A percentile compares a stretch with the other conserved stretches of the same genome.
Conservation (phyloP, 805 yeast genomes). For the Maudiozyma pseudohumilis region DNA sequence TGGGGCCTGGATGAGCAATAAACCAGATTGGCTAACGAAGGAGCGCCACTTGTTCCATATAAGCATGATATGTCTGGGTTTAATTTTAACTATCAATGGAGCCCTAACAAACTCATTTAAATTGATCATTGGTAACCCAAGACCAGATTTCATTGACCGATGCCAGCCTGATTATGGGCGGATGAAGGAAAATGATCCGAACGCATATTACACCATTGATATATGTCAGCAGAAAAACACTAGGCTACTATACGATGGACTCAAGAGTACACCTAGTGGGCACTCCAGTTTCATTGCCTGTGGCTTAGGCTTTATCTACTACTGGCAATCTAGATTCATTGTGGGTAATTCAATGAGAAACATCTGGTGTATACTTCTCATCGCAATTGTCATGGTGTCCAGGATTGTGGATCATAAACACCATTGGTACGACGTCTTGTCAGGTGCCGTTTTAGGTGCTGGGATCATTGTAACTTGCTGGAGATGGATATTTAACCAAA, state of each 20-base stretch:
- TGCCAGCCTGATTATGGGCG: constrained; percentile 15
- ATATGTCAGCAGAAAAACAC: constrained; percentile 15
- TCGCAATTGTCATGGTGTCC: constrained; percentile 20
- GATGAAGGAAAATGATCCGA: constrained; percentile 1
- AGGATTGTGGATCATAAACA: constrained; percentile 25
- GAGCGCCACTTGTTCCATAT: constrained; percentile 18
- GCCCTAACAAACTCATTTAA: constrained; percentile 21
- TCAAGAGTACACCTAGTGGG: constrained; percentile 27
- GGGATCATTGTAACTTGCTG: constrained; percentile 9
- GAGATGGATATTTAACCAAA: constrained; percentile 7
- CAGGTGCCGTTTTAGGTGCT: constrained; percentile 18
- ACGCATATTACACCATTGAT: constrained; percentile 8
- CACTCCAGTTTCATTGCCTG: constrained; percentile 21
- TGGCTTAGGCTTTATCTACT: constrained; percentile 17
- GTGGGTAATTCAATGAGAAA: constrained; percentile 12
- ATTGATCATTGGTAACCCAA: constrained; percentile 17
- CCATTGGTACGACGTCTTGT: constrained; percentile 25
- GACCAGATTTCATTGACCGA: constrained; percentile 26
- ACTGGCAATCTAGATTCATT: constrained; percentile 18
- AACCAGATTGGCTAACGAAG: constrained; percentile 14
- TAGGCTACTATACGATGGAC: constrained; percentile 19
- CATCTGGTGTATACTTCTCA: constrained; percentile 22
- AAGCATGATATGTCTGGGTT: constrained; percentile 14
- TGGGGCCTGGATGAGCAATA: constrained; percentile 7
- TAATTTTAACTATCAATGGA: constrained; percentile 18